Evolutionary conservation across 345 rosid genomes (phyloP).

Genomic region (Brassica rapa): DNA sequence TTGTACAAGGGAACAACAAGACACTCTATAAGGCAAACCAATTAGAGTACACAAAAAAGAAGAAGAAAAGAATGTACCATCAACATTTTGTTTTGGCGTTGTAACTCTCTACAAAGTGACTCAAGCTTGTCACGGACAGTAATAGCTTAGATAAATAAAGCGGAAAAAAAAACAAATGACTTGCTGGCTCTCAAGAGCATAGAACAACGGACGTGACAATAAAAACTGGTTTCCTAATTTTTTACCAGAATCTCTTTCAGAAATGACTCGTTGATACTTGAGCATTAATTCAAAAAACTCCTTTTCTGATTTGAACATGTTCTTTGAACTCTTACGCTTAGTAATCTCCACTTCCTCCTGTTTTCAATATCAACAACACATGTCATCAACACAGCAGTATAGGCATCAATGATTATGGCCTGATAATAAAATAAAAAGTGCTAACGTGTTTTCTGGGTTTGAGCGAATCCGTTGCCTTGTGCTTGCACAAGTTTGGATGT

Average conservation of each 20-base stretch:
- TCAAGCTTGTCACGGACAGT: constrained; percentile 85
- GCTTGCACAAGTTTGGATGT: constrained; percentile 44
- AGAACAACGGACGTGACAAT: neutral
- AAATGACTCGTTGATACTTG: constrained; percentile 84
- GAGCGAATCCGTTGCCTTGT: constrained; percentile 38
- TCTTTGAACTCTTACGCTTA: constrained; percentile 69
- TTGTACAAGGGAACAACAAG: constrained; percentile 17
- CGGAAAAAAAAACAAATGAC: neutral
- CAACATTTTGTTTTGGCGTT: neutral
- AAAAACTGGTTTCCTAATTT: neutral
- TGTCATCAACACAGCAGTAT: neutral
- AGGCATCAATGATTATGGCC: neutral
- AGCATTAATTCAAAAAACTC: constrained; percentile 84
- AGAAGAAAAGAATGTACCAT: neutral
- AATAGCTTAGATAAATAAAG: constrained; percentile 49
- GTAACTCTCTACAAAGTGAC: constrained; percentile 1
- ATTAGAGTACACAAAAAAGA: neutral
- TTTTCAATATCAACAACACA: neutral
- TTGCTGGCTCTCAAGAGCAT: neutral
- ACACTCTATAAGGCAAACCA: neutral
- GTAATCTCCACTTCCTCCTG: constrained; percentile 72
- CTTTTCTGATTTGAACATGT: constrained; percentile 67
- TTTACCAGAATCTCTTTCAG: constrained; percentile 85
- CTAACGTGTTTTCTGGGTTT: constrained; percentile 68
- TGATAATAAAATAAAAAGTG: neutral